phyloP scores from a whole-genome alignment of 116 monocot genomes.

The Zostera marina region DNA sequence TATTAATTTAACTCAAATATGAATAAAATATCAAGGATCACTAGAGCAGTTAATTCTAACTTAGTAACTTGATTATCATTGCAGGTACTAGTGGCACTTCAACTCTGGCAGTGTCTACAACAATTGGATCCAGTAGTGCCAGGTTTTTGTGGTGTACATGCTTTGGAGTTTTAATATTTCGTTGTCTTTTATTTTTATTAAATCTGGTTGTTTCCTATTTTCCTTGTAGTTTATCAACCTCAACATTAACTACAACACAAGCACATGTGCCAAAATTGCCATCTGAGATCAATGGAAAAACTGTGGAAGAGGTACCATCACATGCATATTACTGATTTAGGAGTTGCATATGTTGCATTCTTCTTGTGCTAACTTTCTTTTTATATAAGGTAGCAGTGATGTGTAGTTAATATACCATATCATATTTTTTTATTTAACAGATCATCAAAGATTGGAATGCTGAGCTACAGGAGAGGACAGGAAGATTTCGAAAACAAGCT shows the following conservation, averaged over 20 bases:
- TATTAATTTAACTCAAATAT: not conserved
- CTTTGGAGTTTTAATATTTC: not conserved
- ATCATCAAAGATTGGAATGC: conserved; percentile 89
- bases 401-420: not conserved
- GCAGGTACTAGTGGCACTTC: conserved; percentile 22
- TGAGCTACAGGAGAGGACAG: conserved; percentile 79
- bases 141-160: conserved; percentile 5
- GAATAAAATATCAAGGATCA: too few relatives aligned
- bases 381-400: not conserved
- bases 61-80: not conserved
- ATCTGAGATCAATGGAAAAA: conserved; percentile 80
- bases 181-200: not conserved
- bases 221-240: conserved; percentile 14
- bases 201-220: not conserved
- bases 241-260: conserved; percentile 13
- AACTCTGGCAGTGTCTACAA: conserved; percentile 25
- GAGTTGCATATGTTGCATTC: not conserved
- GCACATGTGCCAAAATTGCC: conserved; percentile 54
- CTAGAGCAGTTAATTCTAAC: not conserved
- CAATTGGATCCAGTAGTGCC: conserved; percentile 21
- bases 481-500: conserved; percentile 78
- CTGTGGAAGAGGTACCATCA: conserved; percentile 69
- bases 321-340: not conserved
- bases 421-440: conserved; percentile 15
- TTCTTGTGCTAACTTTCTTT: not conserved